Evolutionary conservation across 371 early-diverging fungal species (phyloP), one percentile per base, ranked within the genome.

Genomic region (Apophysomyces elegans): DNA sequence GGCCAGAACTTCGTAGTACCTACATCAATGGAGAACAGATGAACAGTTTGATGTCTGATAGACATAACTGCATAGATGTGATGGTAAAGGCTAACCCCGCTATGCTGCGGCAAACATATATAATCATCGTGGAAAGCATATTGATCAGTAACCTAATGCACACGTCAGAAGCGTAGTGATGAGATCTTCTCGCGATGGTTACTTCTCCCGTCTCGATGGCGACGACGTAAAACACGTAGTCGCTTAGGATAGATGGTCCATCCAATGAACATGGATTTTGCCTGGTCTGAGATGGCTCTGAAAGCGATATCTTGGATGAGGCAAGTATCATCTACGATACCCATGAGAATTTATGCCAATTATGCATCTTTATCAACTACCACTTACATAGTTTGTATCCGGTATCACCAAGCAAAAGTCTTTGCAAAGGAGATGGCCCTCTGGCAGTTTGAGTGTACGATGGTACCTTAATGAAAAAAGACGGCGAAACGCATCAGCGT

Each of bases 381-480:
- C 9, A 62, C 62, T 47, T 37, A 45, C 62, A 47, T 62, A 62
- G n/a, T 62, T 50, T 18, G 18, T 37, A 8, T 50, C 47, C 7
- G 54, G 7, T 35, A 37, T 45, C 37, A 62, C 37, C 18, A 62
- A 37, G 35, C 62, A 62, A 46, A 62, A 62, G 62, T 62, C 62
- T 46, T 46, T 62, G 47, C 62, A 62, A 18, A 62, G 47, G 16
- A 62, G 8, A n/a, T 62, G 62, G 5, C 62, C 62, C n/a, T 44
- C 47, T 21, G 47, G 62, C 26, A 62, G 13, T 14, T 43, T 44
- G 36, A 62, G 8, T 26, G 43, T 62, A n/a, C 35, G 46, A 36
- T 62, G n/a, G 36, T 62, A 62, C n/a, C 46, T 43, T 13, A 45
- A 46, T 36, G 45, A 36, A 62, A 62, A 47, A 62, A 62, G 47